These are phyloP conservation scores for Tricholoma saponaceum DNA, from an alignment of 768 basidiomycete species.

Conservation along the genomic window DNA sequence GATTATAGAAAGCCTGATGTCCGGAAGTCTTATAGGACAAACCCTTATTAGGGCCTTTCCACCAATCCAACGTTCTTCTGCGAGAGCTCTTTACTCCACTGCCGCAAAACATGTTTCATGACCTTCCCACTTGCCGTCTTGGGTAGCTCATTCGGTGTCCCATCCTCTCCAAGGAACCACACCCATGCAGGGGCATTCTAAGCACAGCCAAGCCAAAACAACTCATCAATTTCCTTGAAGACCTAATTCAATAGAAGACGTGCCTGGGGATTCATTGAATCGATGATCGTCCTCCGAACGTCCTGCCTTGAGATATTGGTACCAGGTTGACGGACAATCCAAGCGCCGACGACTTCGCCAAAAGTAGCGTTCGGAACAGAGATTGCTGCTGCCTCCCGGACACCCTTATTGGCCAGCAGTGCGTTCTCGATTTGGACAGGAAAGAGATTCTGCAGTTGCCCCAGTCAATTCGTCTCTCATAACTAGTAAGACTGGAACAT, in stretches of 20 bases:
- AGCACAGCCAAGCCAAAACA: neutral
- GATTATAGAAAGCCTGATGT: no score
- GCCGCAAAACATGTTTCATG: conserved; percentile 72
- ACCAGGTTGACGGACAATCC: conserved; percentile 56
- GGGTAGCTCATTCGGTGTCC: conserved; percentile 53
- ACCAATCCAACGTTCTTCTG: conserved; percentile 38
- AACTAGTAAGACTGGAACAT: conserved; percentile 3
- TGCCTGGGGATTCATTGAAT: conserved; percentile 79
- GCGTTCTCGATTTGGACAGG: conserved; percentile 84
- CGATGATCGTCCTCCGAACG: conserved; percentile 48
- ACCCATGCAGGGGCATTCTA: conserved; percentile 82
- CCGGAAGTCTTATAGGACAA: neutral
- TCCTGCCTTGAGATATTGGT: conserved; percentile 42
- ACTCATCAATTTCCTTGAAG: neutral
- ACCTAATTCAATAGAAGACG: conserved; percentile 6
- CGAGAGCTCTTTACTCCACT: conserved; percentile 61
- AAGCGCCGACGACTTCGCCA: conserved; percentile 80
- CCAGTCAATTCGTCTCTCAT: neutral
- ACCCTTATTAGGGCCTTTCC: neutral
- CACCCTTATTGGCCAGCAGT: conserved; percentile 46
- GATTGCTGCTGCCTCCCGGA: conserved; percentile 72
- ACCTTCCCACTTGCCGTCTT: conserved; percentile 89
- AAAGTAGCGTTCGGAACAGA: conserved; percentile 64
- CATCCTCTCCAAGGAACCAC: conserved; percentile 77
- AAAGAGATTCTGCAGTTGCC: conserved; percentile 68